Conservation (phyloP, 83 land plant genomes). For the Diphasiastrum complanatum region DNA sequence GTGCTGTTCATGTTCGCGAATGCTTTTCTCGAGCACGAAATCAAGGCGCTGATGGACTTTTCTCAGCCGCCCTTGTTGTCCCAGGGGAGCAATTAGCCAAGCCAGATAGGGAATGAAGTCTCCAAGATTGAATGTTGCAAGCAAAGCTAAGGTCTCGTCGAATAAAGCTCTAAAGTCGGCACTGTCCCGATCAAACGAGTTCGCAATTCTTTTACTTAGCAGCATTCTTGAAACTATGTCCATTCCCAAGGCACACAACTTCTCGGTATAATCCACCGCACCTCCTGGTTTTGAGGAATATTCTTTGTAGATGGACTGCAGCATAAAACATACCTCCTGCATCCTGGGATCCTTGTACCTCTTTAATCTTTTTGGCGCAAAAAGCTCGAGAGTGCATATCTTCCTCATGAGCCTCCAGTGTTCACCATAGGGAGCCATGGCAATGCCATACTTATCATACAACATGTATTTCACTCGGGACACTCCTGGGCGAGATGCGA, state of each 20-base stretch:
- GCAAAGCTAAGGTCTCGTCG: too few relatives aligned
- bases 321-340: too few relatives aligned
- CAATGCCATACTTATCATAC: conserved; percentile 23
- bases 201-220: neutral
- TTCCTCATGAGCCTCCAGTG: conserved; percentile 46
- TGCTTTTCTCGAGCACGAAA: too few relatives aligned
- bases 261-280: neutral
- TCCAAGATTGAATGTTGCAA: too few relatives aligned
- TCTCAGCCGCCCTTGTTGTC: too few relatives aligned
- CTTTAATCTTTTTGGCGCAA: conserved; percentile 5
- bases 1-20: too few relatives aligned
- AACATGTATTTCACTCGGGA: conserved; percentile 16
- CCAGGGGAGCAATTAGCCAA: too few relatives aligned
- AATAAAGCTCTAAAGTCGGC: too few relatives aligned
- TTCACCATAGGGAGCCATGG: conserved; percentile 29
- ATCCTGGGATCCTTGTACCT: too few relatives aligned
- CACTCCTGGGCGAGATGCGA: conserved; percentile 33
- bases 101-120: too few relatives aligned
- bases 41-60: too few relatives aligned
- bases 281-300: neutral
- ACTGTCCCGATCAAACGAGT: neutral
- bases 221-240: too few relatives aligned
- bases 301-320: neutral
- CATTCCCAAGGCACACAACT: neutral
- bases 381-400: conserved; percentile 34